Base-by-base conservation (phyloP, 2,329 filamentous ascomycete species). In the Hirsutella rhossiliensis region DNA sequence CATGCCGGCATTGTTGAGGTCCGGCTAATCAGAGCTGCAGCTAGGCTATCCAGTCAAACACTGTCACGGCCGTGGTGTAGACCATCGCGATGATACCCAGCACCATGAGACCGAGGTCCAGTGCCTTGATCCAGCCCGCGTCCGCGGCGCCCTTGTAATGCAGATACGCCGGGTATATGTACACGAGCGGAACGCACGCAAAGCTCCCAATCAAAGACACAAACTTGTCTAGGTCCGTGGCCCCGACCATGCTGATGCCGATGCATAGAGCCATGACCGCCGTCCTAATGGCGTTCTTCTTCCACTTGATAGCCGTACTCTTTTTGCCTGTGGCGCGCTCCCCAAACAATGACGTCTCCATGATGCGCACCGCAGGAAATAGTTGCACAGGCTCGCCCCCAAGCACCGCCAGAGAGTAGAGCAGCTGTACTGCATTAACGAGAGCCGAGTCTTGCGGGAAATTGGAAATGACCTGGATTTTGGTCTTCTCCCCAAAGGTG, bases 401-500 rank as follows among this genome's bases (percentile, higher is more conserved):
- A n/a, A 87, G 67, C 8, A 87, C 80, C 2, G 83, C 83, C 20
- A 86, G 60, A 4, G 80, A 80, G 65, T 87, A 87, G 42, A 87
- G 67, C 56, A 85, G 81, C 54, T 87, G 83, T 8, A 87, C 80
- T 0, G 78, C 76, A 50, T 87, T 86, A 65, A 87, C 83, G n/a
- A 87, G 68, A 44, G 74, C 73, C 60, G 74, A 82, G 52, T 71
- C 68, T 53, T 86, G 82, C 0, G 83, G 83, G 54, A 80, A 86
- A 60, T 87, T 87, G 62, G 80, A 78, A 57, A 87, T 85, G 61
- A 87, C 76, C 55, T 87, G 81, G 47, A 84, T 85, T 54, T 76
- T 73, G 9, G 83, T 86, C 44, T 71, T 61, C 44, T 73, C 69
- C 42, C 83, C 83, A 56, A 87, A 87, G 0, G 82, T 83, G 15